phyloP scores from a whole-genome alignment of 768 basidiomycete genomes.

The Suillus cothurnatus region DNA sequence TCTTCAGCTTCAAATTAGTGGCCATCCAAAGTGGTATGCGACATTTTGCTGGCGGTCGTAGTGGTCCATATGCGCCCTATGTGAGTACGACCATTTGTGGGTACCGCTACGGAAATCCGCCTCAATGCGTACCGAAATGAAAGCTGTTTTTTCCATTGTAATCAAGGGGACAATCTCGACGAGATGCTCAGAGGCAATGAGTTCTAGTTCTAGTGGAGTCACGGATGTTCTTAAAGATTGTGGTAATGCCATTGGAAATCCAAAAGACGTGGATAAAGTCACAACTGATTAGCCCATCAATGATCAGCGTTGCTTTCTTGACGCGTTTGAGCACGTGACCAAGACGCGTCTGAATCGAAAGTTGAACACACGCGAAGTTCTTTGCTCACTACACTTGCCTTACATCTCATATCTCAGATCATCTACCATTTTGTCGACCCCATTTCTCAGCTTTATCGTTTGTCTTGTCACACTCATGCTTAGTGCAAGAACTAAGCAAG shows the following conservation, averaged over 20 bases:
- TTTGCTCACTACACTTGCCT: not conserved
- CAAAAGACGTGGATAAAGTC: not conserved
- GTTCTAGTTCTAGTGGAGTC: constrained; percentile 84
- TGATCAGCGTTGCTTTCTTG: not conserved
- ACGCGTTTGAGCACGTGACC: constrained; percentile 5
- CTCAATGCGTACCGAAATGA: constrained; percentile 66
- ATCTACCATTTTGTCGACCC: not conserved
- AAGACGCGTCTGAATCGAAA: constrained; percentile 6
- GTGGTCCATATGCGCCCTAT: constrained; percentile 91
- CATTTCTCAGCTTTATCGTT: not conserved
- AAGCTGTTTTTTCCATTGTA: constrained; percentile 87
- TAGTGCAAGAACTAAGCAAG: constrained; percentile 62
- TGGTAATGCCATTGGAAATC: constrained; percentile 71
- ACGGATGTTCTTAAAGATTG: constrained; percentile 67
- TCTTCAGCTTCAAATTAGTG: constrained; percentile 88
- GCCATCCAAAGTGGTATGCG: constrained; percentile 97
- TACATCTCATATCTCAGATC: not conserved
- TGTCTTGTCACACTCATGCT: constrained; percentile 44
- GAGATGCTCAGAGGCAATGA: constrained; percentile 82
- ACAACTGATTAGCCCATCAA: not conserved
- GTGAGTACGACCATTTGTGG: not conserved
- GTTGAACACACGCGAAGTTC: constrained; percentile 2
- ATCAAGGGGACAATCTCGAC: constrained; percentile 89
- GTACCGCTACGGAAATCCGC: not conserved
- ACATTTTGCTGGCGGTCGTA: constrained; percentile 83